A percentile compares a stretch with the other conserved stretches of the same genome.
Evolutionary conservation across 805 yeast genomes (phyloP).

Genomic region (Metschnikowia lachancei): DNA sequence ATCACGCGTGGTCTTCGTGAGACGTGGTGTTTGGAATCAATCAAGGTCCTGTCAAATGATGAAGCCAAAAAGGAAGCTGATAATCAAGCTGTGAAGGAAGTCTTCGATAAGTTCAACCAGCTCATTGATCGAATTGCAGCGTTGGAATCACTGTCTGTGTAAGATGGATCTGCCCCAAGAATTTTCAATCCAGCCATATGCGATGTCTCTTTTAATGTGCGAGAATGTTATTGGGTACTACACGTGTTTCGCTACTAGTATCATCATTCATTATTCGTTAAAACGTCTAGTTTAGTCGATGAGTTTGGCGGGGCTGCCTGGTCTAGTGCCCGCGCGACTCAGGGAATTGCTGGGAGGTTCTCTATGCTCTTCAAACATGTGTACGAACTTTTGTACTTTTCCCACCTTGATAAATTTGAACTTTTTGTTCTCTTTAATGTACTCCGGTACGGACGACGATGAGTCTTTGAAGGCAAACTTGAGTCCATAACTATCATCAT

Average conservation of each 20-base stretch:
- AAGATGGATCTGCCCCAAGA: not conserved
- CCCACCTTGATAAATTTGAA: slow-evolving; percentile 46
- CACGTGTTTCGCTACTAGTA: not conserved
- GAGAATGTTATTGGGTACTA: too few species aligned
- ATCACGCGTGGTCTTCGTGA: slow-evolving; percentile 51
- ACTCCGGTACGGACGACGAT: slow-evolving; percentile 28
- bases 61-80: slow-evolving; percentile 18
- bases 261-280: slow-evolving; percentile 6
- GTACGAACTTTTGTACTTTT: slow-evolving; percentile 45
- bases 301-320: slow-evolving; percentile 16
- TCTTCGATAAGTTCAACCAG: slow-evolving; percentile 31
- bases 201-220: too few species aligned
- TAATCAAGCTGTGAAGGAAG: slow-evolving; percentile 23
- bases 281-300: slow-evolving; percentile 1
- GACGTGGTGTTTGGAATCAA: slow-evolving; percentile 56
- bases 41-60: slow-evolving; percentile 31
- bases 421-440: slow-evolving; percentile 41
- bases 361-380: slow-evolving; percentile 39
- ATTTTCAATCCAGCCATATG: too few species aligned
- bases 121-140: slow-evolving; percentile 18
- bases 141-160: slow-evolving; percentile 6
- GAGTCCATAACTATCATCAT: slow-evolving; percentile 29
- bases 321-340: slow-evolving; percentile 17
- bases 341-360: slow-evolving; percentile 14
- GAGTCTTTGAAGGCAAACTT: slow-evolving; percentile 32